Evolutionary conservation across 2,329 filamentous ascomycete genomes (phyloP), one percentile per base, ranked within the genome.

Genomic region (Fusarium subglutinans): DNA sequence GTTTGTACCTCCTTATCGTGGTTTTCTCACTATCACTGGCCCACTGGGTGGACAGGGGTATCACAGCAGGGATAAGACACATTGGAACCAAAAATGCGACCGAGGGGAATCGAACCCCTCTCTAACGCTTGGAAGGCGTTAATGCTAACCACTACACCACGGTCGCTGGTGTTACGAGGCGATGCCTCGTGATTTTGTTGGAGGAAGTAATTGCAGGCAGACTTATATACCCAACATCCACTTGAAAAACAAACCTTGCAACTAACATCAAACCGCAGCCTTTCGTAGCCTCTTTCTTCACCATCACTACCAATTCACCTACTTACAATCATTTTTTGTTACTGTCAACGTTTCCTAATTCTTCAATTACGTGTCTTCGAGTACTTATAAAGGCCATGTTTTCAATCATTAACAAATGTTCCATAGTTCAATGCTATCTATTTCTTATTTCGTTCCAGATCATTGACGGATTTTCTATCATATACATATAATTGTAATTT

Each of bases 111-210:
- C 66, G 66, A 69, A 69, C 66, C 66, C 66, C 65, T 69, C 66
- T 69, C 66, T 69, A 69, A 69, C 66, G 66, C 66, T 69, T 69
- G 66, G 66, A 69, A 69, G 66, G 66, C 66, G 66, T 69, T 69
- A 69, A 69, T 69, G 66, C 66, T 69, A 69, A 69, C 66, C 66
- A 69, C 66, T 69, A 69, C 66, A 69, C 66, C 66, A 69, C 65
- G 66, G 66, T 69, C 65, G 66, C 66, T 57, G 37, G 26, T 48
- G 30, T 15, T 28, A 38, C 10, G 28, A 68, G 47, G 26, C 33
- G 2, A 28, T 41, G 24, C 41, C 43, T 44, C 30, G 30, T 57
- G 61, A 18, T 15, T 13, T 51, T 41, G 64, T 53, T 67, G 45
- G 17, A 53, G n/a, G 8, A 5, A 0, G 1, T 5, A 4, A 1